Percentiles rank a stretch among this genome's conserved stretches.
Conservation (phyloP, 208 protist genomes). For the Phytomonas francai region DNA sequence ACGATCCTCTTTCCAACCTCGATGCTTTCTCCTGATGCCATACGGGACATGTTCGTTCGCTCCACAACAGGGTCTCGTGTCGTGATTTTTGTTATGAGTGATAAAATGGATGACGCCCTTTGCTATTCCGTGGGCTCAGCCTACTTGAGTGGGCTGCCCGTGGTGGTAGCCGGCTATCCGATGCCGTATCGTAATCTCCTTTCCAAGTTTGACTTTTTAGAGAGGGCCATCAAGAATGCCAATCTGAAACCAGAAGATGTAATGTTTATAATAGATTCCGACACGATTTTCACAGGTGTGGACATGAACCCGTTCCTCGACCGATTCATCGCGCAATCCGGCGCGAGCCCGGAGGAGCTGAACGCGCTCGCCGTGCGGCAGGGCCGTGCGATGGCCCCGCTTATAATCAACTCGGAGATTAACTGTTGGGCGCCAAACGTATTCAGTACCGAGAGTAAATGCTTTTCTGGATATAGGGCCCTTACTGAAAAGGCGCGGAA, state of each 20-base stretch:
- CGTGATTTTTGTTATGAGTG: not conserved
- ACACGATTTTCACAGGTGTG: not conserved
- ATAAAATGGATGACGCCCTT: not conserved
- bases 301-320: not conserved
- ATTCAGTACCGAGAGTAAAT: not conserved
- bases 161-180: not conserved
- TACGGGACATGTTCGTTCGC: too few relatives aligned
- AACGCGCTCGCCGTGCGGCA: not conserved
- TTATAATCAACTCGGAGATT: not conserved
- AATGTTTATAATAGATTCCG: not conserved
- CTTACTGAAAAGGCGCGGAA: not conserved
- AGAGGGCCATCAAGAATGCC: not conserved
- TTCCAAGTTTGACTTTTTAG: not conserved
- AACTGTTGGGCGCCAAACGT: not conserved
- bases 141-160: not conserved
- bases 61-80: not conserved
- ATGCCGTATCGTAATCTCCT: not conserved
- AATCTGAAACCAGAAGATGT: not conserved
- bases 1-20: too few relatives aligned
- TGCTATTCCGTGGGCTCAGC: not conserved
- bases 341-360: not conserved
- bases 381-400: not conserved
- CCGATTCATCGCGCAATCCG: not conserved
- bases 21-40: too few relatives aligned
- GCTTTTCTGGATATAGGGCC: not conserved